phyloP scores from a whole-genome alignment of 2,329 filamentous ascomycete species.

The Rugonectria rugulosa region DNA sequence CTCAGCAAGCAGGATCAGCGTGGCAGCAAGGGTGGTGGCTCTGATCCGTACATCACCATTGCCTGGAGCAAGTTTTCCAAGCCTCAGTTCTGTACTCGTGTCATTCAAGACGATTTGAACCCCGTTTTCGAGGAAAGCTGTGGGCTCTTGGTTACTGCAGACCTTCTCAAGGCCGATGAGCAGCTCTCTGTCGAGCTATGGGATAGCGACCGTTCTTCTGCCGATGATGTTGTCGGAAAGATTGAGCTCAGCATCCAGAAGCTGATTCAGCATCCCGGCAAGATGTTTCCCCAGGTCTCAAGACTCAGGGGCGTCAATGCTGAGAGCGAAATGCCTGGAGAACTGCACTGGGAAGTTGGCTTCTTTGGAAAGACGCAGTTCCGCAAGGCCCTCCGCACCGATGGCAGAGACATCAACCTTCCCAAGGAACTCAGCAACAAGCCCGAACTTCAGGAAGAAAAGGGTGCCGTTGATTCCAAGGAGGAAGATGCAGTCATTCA shows the following conservation, averaged over 20 bases:
- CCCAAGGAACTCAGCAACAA: constrained; percentile 77
- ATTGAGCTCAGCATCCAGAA: constrained; percentile 93
- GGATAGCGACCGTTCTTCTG: constrained; percentile 92
- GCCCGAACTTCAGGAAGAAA: constrained; percentile 83
- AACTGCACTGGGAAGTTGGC: constrained; percentile 95
- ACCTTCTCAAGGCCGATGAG: constrained; percentile 92
- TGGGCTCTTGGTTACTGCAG: constrained; percentile 84
- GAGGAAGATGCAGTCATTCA: constrained; percentile 86
- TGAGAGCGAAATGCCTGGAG: constrained; percentile 87
- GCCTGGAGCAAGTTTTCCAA: constrained; percentile 97
- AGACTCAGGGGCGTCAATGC: constrained; percentile 84
- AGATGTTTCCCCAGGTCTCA: constrained; percentile 90
- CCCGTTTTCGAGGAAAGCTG: constrained; percentile 91
- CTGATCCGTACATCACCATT: constrained; percentile 94
- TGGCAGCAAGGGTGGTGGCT: constrained; percentile 85
- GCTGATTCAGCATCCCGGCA: constrained; percentile 89
- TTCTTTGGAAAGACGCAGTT: constrained; percentile 94
- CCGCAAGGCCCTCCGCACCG: constrained; percentile 81
- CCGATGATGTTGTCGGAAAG: constrained; percentile 95
- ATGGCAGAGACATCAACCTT: constrained; percentile 82
- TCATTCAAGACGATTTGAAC: constrained; percentile 94
- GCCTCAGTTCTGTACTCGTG: constrained; percentile 95
- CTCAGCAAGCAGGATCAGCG: constrained; percentile 90
- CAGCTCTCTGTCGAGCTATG: constrained; percentile 93
- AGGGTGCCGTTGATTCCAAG: constrained; percentile 73